Percentiles rank a stretch among this genome's conserved stretches.
Conservation (phyloP, 257 asterid genomes). For the Jaltomata sinuosa region DNA sequence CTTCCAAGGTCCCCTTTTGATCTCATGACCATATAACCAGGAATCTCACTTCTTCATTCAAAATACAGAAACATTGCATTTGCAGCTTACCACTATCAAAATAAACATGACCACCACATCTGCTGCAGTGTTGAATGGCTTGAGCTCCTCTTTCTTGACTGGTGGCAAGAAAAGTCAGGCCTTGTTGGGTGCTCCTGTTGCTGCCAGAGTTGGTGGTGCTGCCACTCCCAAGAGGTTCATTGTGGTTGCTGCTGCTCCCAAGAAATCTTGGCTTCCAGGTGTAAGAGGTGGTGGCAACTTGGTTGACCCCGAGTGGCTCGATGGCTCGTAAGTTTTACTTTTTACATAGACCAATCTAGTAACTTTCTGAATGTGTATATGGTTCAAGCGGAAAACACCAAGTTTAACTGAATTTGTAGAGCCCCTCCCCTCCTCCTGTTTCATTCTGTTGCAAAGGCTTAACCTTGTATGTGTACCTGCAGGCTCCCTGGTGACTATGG, state of each 20-base stretch:
- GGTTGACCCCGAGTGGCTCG: slow-evolving; percentile 92
- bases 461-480: not conserved
- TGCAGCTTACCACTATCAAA: not conserved
- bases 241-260: slow-evolving; percentile 54
- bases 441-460: not conserved
- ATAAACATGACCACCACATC: slow-evolving; percentile 77
- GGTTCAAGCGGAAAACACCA: no score
- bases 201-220: slow-evolving; percentile 29
- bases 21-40: not conserved
- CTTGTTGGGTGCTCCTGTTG: slow-evolving; percentile 31
- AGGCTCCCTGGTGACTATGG: slow-evolving; percentile 97
- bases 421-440: not conserved
- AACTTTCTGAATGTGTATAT: not conserved
- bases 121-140: slow-evolving; percentile 72
- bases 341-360: not conserved
- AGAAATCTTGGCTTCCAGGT: slow-evolving; percentile 95
- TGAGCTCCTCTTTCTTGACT: slow-evolving; percentile 65
- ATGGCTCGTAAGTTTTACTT: slow-evolving; percentile 84
- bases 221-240: slow-evolving; percentile 41
- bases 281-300: slow-evolving; percentile 62
- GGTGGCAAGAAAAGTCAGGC: slow-evolving; percentile 72
- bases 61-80: not conserved
- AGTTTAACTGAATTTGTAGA: not conserved
- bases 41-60: slow-evolving; percentile 1
- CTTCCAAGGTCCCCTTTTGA: slow-evolving; percentile 16